phyloP scores from a whole-genome alignment of 148 eudicot species.

The Vaccinium macrocarpon region DNA sequence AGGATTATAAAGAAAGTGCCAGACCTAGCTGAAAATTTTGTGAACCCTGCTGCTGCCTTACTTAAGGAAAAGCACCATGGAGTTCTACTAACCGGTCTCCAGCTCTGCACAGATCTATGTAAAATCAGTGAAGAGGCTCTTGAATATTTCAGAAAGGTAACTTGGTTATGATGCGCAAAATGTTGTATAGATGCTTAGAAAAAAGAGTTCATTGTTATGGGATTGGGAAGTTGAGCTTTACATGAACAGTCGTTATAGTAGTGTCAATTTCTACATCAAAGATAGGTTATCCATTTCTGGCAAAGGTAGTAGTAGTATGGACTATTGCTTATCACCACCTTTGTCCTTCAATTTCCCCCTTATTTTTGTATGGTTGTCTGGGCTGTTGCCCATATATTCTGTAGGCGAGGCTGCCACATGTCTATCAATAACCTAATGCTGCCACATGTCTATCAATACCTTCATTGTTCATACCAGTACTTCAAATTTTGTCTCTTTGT shows the following conservation, averaged over 20 bases:
- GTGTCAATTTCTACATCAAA: constrained; percentile 3
- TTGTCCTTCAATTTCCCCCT: not conserved
- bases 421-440: not conserved
- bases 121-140: constrained; percentile 84
- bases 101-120: constrained; percentile 84
- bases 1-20: constrained; percentile 97
- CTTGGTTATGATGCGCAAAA: not conserved
- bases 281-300: not conserved
- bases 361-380: not conserved
- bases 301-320: not conserved
- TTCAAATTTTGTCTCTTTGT: constrained; percentile 10
- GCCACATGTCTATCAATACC: not conserved
- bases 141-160: constrained; percentile 93
- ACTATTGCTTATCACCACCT: not conserved
- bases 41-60: constrained; percentile 78
- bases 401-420: not conserved
- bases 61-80: constrained; percentile 99
- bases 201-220: not conserved
- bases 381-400: not conserved
- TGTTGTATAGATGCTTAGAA: constrained; percentile 1
- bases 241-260: not conserved
- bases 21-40: constrained; percentile 93
- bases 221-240: not conserved
- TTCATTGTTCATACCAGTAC: not conserved
- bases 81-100: constrained; percentile 85